These are phyloP conservation scores for Collybia sp. DNA, from an alignment of 768 basidiomycete species.

Conservation along the genomic window DNA sequence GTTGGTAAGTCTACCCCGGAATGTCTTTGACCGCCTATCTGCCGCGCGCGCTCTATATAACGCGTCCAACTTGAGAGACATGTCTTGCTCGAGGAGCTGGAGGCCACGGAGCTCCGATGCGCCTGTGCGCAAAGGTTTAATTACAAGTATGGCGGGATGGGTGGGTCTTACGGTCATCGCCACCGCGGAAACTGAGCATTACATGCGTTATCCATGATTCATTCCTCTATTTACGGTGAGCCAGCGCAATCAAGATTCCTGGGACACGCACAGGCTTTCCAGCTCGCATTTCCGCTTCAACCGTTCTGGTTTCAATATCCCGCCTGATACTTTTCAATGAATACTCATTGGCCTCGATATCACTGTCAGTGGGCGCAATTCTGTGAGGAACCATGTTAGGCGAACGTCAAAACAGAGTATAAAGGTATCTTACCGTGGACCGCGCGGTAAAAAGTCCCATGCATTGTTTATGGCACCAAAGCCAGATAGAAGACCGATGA, in stretches of 20 bases:
- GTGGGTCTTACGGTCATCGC: slow-evolving; percentile 29
- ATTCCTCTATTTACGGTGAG: not conserved
- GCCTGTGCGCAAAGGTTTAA: slow-evolving; percentile 21
- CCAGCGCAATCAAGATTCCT: not conserved
- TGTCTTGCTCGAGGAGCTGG: slow-evolving; percentile 63
- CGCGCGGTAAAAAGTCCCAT: slow-evolving; percentile 54
- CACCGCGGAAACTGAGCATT: slow-evolving; percentile 44
- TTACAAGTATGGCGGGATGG: not conserved
- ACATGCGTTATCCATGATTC: slow-evolving; percentile 45
- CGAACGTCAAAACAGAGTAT: not conserved
- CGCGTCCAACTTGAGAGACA: slow-evolving; percentile 50
- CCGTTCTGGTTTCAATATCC: slow-evolving; percentile 42
- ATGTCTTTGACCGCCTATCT: slow-evolving; percentile 46
- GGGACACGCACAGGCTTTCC: slow-evolving; percentile 12
- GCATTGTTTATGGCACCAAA: slow-evolving; percentile 70
- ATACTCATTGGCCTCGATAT: slow-evolving; percentile 51
- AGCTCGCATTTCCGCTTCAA: slow-evolving; percentile 25
- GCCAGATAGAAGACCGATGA: slow-evolving; percentile 78
- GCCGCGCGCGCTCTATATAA: slow-evolving; percentile 45
- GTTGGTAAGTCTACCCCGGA: slow-evolving; percentile 47
- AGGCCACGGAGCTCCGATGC: slow-evolving; percentile 60
- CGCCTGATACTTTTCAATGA: slow-evolving; percentile 55
- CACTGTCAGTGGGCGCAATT: slow-evolving; percentile 39
- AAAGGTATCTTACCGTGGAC: slow-evolving; percentile 10
- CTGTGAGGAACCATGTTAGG: slow-evolving; percentile 14